Conservation (phyloP, 306 rosid species). For the Arachis hypogaea region DNA sequence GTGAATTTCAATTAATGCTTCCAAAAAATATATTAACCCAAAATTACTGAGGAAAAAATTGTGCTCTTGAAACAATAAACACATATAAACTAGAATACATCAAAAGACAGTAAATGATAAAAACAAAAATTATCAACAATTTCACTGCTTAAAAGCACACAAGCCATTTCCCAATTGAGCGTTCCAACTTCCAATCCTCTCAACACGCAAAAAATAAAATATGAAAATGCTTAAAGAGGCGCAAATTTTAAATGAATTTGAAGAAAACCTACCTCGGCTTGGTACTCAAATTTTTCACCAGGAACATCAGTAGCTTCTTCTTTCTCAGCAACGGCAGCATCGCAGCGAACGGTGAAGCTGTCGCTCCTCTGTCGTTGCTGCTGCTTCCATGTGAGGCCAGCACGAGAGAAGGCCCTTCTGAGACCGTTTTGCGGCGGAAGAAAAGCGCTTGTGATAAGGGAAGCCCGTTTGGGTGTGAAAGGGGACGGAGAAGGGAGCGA, state of each 20-base stretch:
- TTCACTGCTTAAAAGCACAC: background rate
- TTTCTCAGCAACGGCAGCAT: conserved; percentile 82
- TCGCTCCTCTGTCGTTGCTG: conserved; percentile 34
- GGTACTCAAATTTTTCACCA: conserved; percentile 92
- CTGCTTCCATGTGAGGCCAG: conserved; percentile 61
- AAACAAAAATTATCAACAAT: background rate
- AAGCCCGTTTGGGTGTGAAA: conserved; percentile 36
- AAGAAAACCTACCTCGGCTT: conserved; percentile 78
- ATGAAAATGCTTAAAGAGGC: background rate
- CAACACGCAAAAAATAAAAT: background rate
- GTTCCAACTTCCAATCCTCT: background rate
- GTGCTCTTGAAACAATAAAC: background rate
- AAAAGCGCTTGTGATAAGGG: conserved; percentile 54
- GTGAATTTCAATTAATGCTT: too few species aligned
- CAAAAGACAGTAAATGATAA: too few species aligned
- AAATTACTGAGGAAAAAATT: background rate
- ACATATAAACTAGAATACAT: too few species aligned
- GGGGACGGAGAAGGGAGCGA: conserved; percentile 64
- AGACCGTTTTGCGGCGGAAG: conserved; percentile 58
- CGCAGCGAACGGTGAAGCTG: conserved; percentile 64
- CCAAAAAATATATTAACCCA: too few species aligned
- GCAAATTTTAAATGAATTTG: background rate
- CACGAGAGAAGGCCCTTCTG: conserved; percentile 42
- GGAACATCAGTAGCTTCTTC: conserved; percentile 67
- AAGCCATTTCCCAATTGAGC: background rate